Evolutionary conservation across 2,329 filamentous ascomycete species (phyloP), one percentile per base, ranked within the genome.

Genomic region (Nannizziopsis barbatae): DNA sequence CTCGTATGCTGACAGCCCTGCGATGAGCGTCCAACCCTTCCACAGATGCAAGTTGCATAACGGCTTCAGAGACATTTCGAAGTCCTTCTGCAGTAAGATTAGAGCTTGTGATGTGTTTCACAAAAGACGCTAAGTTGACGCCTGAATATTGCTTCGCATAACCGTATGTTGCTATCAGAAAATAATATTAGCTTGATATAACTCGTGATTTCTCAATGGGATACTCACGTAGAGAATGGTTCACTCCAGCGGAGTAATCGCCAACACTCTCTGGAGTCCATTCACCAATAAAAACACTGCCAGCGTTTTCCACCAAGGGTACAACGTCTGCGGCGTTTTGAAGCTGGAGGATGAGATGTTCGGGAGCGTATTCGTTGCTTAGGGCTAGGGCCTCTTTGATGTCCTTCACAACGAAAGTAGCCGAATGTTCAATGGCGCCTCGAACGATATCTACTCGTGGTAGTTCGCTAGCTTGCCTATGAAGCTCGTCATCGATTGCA

Each of bases 241-340:
- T 98, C 37, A 98, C 92, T 61, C 92, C 92, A 46, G 92, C 92
- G 54, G 88, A 95, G 71, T 98, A 98, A 65, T 98, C 92, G 40
- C 92, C 92, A 2, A 98, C 92, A 65, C 86, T 94, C 70, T 98
- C 92, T 5, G 92, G 92, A 0, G 92, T 96, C 92, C 92, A 98
- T 55, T 84, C 76, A 8, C 92, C 92, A 55, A 96, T 82, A 64
- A 98, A 98, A 5, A 98, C 89, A 63, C 87, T 95, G 14, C 92
- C 92, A 1, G 92, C 92, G 58, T 98, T 95, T 70, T 88, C 78
- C 18, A 98, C 88, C 64, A 83, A 70, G 32, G 85, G 80, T 0
- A 94, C 82, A 2, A 83, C 75, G 50, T 76, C 72, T 58, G 84
- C 80, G 5, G 92, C 84, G 55, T 94, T 75, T 55, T 82, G 75